Base-by-base conservation (phyloP, 2,329 filamentous ascomycete species). In the Aspergillus caelatus region DNA sequence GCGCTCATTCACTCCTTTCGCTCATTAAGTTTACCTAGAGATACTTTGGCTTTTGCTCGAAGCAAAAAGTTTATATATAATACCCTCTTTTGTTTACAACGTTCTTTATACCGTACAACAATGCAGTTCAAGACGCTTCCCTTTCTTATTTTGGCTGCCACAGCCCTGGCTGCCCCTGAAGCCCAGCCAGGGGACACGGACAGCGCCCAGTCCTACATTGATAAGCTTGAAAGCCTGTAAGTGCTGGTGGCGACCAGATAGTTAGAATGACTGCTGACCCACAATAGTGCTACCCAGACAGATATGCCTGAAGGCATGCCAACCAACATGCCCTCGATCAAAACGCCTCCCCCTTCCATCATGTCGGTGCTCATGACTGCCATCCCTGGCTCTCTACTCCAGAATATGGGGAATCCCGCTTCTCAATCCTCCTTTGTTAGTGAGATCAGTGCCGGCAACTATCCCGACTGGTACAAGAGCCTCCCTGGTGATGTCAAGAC, bases 401-500 rank as follows among this genome's bases (percentile, higher is more conserved):
- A 61, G 0, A 53, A 71, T n/a, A 23, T 76, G 11, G 34, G 62
- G 10, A 66, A 72, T 56, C 66, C 68, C 5, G 48, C 62, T 5
- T 65, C 64, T 19, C 62, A 61, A 23, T 68, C 67, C 2, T 71
- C 71, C 1, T 34, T 77, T n/a, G 46, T 65, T 26, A 66, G 62
- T 34, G 72, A 71, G 16, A 63, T 69, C 43, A 45, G 67, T 12
- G 61, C 67, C n/a, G 71, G 72, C 28, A 61, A 70, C 52, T 69
- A 63, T 11, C 72, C 74, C 1, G 58, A 56, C 28, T 75, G 74
- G 74, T 76, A 73, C 50, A 61, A 66, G 32, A 61, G 64, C 12
- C 67, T 77, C 2, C 73, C 73, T 4, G 50, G 63, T 19, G 68
- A 66, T 26, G 72, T 73, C 52, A 70, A 77, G 64, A 70, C 62